Evolutionary conservation across 1,284 basidiomycete species (phyloP).

Genomic region (Cryptococcus sp.): DNA sequence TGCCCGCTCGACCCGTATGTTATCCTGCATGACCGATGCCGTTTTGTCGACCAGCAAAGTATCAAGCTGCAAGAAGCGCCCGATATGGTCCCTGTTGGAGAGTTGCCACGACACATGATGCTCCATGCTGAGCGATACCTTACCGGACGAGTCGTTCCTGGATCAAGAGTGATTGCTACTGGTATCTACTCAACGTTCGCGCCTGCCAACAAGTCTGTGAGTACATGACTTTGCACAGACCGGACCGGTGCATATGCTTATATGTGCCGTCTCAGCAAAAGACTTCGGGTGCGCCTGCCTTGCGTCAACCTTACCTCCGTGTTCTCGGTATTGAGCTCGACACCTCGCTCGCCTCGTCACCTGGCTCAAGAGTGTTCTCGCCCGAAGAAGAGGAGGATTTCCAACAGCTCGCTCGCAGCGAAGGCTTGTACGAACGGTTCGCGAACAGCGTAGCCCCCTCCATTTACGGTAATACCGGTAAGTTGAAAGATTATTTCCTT

Average conservation of each 20-base stretch:
- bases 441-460: conserved; percentile 92
- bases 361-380: conserved; percentile 72
- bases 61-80: conserved; percentile 98
- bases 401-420: conserved; percentile 80
- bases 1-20: conserved; percentile 96
- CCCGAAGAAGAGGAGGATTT: conserved; percentile 97
- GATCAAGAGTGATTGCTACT: conserved; percentile 89
- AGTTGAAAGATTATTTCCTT: conserved; percentile 29
- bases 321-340: conserved; percentile 90
- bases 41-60: conserved; percentile 93
- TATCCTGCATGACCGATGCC: conserved; percentile 92
- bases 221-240: conserved; percentile 32
- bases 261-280: conserved; percentile 60
- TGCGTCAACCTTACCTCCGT: conserved; percentile 92
- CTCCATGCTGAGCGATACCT: conserved; percentile 84
- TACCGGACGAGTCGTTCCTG: conserved; percentile 89
- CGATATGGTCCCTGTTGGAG: conserved; percentile 99
- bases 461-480: conserved; percentile 92
- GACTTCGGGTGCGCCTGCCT: conserved; percentile 69
- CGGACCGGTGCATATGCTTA: conserved; percentile 18
- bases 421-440: conserved; percentile 92
- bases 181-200: conserved; percentile 94
- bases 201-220: conserved; percentile 75
- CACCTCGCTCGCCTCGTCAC: conserved; percentile 61
- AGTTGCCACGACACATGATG: conserved; percentile 93